phyloP scores from a whole-genome alignment of 306 rosid species.

The Rubus idaeus region DNA sequence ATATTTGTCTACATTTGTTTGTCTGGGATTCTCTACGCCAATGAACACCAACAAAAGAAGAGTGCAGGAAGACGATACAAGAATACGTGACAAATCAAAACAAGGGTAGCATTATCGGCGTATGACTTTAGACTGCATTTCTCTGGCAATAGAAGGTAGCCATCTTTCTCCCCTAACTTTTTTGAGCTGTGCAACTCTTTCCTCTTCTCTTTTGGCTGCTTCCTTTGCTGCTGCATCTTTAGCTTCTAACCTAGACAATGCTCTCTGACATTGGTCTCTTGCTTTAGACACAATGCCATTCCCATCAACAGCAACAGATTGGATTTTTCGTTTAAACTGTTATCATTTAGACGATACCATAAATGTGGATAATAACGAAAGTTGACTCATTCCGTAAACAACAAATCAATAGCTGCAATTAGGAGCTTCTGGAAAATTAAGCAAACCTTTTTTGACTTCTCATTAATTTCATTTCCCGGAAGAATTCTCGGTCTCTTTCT shows the following conservation, averaged over 20 bases:
- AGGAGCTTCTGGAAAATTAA: slow-evolving; percentile 1
- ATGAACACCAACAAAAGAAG: neutral
- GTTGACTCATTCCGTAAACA: neutral
- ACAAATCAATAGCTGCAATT: slow-evolving; percentile 9
- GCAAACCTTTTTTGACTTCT: slow-evolving; percentile 86
- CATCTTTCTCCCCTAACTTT: slow-evolving; percentile 89
- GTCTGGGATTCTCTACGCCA: neutral
- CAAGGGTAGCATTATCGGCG: neutral
- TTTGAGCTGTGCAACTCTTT: slow-evolving; percentile 71
- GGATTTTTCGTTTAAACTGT: slow-evolving; percentile 62
- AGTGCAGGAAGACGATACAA: slow-evolving; percentile 1
- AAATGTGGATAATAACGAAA: neutral
- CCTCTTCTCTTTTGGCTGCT: slow-evolving; percentile 68
- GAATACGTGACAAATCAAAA: slow-evolving; percentile 4
- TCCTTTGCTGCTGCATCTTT: slow-evolving; percentile 69
- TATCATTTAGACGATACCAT: slow-evolving; percentile 25
- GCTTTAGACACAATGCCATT: slow-evolving; percentile 59
- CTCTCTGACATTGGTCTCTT: slow-evolving; percentile 45
- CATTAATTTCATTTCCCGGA: slow-evolving; percentile 71
- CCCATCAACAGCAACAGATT: slow-evolving; percentile 61
- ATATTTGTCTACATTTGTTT: slow-evolving; percentile 11
- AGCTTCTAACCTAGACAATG: slow-evolving; percentile 64
- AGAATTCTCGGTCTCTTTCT: slow-evolving; percentile 70
- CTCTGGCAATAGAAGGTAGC: slow-evolving; percentile 82
- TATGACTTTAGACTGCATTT: slow-evolving; percentile 36